These are phyloP conservation scores for Talaromyces trachyspermus DNA, from an alignment of 495 filamentous ascomycete genomes.

Conservation along the genomic window DNA sequence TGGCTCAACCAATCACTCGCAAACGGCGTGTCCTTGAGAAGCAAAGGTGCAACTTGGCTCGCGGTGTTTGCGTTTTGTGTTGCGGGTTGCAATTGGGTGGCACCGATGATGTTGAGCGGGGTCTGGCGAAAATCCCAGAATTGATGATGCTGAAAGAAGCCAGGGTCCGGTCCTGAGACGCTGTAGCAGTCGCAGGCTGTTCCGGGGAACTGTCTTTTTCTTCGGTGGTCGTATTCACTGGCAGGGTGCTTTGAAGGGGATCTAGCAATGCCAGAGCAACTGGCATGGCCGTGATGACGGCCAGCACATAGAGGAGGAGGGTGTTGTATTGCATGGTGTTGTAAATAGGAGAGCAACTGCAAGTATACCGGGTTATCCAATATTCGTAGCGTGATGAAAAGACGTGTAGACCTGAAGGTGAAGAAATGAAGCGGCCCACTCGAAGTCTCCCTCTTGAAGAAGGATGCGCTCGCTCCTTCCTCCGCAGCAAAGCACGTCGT, in stretches of 20 bases:
- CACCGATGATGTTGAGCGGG: slow-evolving; percentile 11
- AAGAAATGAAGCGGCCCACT: too few species aligned
- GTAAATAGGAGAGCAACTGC: too few species aligned
- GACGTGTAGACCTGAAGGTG: too few species aligned
- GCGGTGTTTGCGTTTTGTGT: slow-evolving; percentile 21
- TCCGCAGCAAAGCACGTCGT: too few species aligned
- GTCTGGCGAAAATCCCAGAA: slow-evolving; percentile 60
- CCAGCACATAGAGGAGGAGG: too few species aligned
- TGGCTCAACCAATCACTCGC: slow-evolving; percentile 50
- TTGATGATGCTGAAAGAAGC: slow-evolving; percentile 56
- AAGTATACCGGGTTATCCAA: too few species aligned
- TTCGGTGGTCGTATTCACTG: slow-evolving; percentile 5
- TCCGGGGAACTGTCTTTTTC: too few species aligned
- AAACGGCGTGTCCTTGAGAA: slow-evolving; percentile 30
- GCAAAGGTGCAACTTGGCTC: slow-evolving; percentile 17
- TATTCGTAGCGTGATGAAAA: too few species aligned
- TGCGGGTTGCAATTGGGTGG: slow-evolving; percentile 17
- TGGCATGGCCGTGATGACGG: background rate
- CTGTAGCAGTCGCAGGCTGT: slow-evolving; percentile 32
- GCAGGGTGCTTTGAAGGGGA: background rate
- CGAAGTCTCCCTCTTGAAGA: too few species aligned
- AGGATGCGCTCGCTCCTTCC: too few species aligned
- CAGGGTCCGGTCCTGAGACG: slow-evolving; percentile 28
- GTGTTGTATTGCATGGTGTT: too few species aligned
- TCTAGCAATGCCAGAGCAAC: background rate